These are phyloP conservation scores for Rhynchospora pubera DNA, from an alignment of 176 grass and related monocot species.

Conservation along the genomic window DNA sequence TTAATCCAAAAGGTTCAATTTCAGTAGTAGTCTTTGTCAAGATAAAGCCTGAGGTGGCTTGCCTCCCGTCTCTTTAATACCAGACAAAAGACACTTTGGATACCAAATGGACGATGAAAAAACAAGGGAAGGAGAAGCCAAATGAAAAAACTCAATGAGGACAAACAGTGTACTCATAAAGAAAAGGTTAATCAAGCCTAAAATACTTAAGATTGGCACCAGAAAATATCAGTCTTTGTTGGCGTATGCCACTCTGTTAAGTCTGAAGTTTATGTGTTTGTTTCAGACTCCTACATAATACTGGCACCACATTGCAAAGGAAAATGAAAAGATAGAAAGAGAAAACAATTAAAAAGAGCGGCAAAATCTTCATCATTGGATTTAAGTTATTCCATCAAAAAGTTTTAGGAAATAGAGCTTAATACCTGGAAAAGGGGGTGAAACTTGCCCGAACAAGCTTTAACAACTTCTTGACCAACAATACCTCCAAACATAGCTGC, in stretches of 20 bases:
- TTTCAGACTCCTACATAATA: too few species aligned
- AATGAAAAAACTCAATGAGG: neutral
- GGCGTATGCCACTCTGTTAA: neutral
- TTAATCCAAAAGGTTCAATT: neutral
- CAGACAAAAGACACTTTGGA: neutral
- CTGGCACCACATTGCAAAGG: neutral
- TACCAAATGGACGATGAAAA: neutral
- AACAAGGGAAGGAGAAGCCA: neutral
- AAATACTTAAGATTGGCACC: neutral
- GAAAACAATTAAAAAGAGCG: neutral
- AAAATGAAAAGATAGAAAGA: neutral
- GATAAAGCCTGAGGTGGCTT: neutral
- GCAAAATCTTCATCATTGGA: neutral
- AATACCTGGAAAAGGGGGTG: constrained; percentile 46
- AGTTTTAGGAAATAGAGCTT: neutral
- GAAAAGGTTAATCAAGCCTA: neutral
- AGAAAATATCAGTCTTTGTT: neutral
- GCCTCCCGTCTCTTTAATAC: neutral
- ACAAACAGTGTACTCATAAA: neutral
- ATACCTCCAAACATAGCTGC: constrained; percentile 44
- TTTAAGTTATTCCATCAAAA: neutral
- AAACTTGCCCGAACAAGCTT: constrained; percentile 38
- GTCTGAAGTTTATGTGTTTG: neutral
- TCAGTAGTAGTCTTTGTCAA: neutral
- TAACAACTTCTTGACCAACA: constrained; percentile 38